Evolutionary conservation across 306 rosid species (phyloP).

Genomic region (Crataegus laevigata): DNA sequence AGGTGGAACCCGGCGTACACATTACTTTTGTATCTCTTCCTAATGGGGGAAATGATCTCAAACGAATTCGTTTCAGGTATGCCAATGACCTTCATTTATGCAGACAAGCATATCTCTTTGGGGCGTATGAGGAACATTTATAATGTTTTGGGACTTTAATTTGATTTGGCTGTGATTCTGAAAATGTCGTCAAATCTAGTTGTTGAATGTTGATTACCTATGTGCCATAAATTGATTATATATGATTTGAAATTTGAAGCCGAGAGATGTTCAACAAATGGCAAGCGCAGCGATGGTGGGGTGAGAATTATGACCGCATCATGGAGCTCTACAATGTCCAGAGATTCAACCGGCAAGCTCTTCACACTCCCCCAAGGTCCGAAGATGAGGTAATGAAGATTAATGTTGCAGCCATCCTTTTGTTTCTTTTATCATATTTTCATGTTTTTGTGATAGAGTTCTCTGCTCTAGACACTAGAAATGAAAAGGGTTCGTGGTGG

Average conservation of each 20-base stretch:
- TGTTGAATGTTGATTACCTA: slow-evolving; percentile 13
- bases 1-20: slow-evolving; percentile 90
- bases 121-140: too few species aligned
- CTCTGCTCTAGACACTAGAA: neutral
- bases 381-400: slow-evolving; percentile 70
- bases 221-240: slow-evolving; percentile 28
- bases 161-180: neutral
- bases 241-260: slow-evolving; percentile 45
- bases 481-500: neutral
- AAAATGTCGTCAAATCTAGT: slow-evolving; percentile 11
- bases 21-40: slow-evolving; percentile 81
- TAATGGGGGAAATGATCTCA: slow-evolving; percentile 83
- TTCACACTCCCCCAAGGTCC: slow-evolving; percentile 59
- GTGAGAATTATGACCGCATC: slow-evolving; percentile 81
- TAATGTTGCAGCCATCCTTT: too few species aligned
- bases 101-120: neutral
- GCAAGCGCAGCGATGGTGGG: slow-evolving; percentile 98
- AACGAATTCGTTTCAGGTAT: slow-evolving; percentile 84
- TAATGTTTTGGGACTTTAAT: too few species aligned
- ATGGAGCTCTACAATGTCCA: slow-evolving; percentile 88
- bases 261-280: slow-evolving; percentile 81
- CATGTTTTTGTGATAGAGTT: neutral
- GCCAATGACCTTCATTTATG: neutral
- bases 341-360: slow-evolving; percentile 68
- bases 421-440: too few species aligned